These are phyloP conservation scores for Ceratobasidium sp. DNA, from an alignment of 1,284 basidiomycete genomes.

Conservation along the genomic window DNA sequence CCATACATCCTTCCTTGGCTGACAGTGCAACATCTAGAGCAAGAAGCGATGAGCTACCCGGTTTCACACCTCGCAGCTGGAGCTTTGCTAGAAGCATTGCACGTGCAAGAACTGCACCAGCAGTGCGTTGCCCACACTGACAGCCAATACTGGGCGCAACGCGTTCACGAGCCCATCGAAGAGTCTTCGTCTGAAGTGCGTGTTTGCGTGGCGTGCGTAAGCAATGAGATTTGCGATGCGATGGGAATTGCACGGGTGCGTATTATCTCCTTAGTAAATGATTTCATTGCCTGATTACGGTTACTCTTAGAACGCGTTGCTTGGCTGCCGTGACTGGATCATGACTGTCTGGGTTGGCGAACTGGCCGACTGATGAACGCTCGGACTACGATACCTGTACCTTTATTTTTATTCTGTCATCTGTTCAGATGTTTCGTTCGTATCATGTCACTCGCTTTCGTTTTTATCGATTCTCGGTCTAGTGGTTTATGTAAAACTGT, in stretches of 20 bases:
- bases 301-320: conserved; percentile 2
- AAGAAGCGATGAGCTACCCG: conserved; percentile 15
- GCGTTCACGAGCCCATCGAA: neutral
- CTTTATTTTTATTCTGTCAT: neutral
- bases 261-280: neutral
- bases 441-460: conserved; percentile 10
- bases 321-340: conserved; percentile 33
- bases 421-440: neutral
- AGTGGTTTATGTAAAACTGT: conserved; percentile 23
- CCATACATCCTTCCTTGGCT: neutral
- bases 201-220: conserved; percentile 27
- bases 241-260: conserved; percentile 23
- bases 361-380: neutral
- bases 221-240: conserved; percentile 13
- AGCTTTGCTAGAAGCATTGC: conserved; percentile 20
- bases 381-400: neutral
- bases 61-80: conserved; percentile 20
- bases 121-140: conserved; percentile 23
- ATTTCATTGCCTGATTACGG: neutral
- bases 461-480: neutral
- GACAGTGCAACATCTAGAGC: neutral
- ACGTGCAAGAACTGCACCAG: conserved; percentile 24
- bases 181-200: neutral
- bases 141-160: neutral
- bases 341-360: conserved; percentile 30